These are phyloP conservation scores for Escovopsis sp. DNA, from an alignment of 2,329 filamentous ascomycete genomes.

Conservation along the genomic window DNA sequence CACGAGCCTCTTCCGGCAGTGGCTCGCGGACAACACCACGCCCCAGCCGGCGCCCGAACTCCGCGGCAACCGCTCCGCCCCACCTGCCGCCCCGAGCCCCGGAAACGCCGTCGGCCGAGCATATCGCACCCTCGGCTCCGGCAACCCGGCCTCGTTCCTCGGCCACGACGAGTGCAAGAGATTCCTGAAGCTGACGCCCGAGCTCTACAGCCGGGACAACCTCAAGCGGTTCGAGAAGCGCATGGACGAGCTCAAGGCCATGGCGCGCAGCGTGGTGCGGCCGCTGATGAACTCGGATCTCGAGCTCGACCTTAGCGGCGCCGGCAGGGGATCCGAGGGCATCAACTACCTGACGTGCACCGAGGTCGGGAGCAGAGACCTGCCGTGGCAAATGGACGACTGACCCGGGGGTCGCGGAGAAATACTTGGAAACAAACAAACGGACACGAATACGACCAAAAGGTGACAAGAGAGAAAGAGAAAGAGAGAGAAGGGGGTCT, in stretches of 20 bases:
- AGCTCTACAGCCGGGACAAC: slow-evolving; percentile 77
- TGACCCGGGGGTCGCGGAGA: slow-evolving; percentile 3
- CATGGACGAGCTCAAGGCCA: slow-evolving; percentile 74
- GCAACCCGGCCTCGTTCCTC: slow-evolving; percentile 49
- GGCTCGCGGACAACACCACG: slow-evolving; percentile 81
- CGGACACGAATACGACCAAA: background rate
- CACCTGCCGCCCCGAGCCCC: slow-evolving; percentile 26
- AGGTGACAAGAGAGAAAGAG: background rate
- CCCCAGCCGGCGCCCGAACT: slow-evolving; percentile 36
- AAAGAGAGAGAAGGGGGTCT: too few species aligned
- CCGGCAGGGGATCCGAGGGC: slow-evolving; percentile 25
- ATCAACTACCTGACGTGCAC: slow-evolving; percentile 39
- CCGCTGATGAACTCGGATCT: slow-evolving; percentile 77
- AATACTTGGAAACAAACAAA: background rate
- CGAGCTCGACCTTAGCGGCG: slow-evolving; percentile 53
- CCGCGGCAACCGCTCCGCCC: slow-evolving; percentile 12
- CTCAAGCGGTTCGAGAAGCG: slow-evolving; percentile 72
- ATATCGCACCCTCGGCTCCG: slow-evolving; percentile 61
- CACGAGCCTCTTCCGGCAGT: slow-evolving; percentile 77
- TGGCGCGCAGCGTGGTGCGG: slow-evolving; percentile 69
- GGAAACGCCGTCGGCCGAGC: slow-evolving; percentile 53
- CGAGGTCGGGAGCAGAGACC: slow-evolving; percentile 30
- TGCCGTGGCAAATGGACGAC: slow-evolving; percentile 33
- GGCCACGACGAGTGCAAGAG: slow-evolving; percentile 77
- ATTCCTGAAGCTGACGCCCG: slow-evolving; percentile 71